A percentile compares a stretch with the other conserved stretches of the same genome.
Evolutionary conservation across 2,329 filamentous ascomycete species (phyloP).

Genomic region (Knufia fluminis): DNA sequence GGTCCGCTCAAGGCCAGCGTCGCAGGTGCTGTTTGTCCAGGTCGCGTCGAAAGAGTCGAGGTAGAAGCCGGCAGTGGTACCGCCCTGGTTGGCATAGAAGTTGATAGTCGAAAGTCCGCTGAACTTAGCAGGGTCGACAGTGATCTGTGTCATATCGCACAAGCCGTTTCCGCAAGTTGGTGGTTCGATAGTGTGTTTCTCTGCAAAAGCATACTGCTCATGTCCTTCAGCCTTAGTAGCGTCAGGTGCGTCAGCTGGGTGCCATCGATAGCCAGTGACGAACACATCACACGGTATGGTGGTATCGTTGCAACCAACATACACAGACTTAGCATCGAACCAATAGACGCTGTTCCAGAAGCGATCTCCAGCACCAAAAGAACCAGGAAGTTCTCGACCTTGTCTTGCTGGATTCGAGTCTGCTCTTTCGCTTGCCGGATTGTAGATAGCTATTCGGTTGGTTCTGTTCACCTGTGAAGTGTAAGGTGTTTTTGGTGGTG

Average conservation of each 20-base stretch:
- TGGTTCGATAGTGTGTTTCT: slow-evolving; percentile 32
- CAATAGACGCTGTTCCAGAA: slow-evolving; percentile 38
- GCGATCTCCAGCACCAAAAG: slow-evolving; percentile 40
- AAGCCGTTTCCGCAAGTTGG: slow-evolving; percentile 14
- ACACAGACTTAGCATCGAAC: slow-evolving; percentile 41
- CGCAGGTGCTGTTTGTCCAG: slow-evolving; percentile 44
- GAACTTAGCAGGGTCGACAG: slow-evolving; percentile 32
- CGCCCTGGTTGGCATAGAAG: slow-evolving; percentile 38
- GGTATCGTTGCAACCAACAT: slow-evolving; percentile 40
- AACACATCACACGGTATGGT: slow-evolving; percentile 30
- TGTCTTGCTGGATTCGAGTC: slow-evolving; percentile 20
- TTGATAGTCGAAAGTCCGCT: slow-evolving; percentile 38
- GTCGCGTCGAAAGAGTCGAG: slow-evolving; percentile 40
- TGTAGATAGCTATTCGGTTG: slow-evolving; percentile 33
- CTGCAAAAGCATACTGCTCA: slow-evolving; percentile 29
- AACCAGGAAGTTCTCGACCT: slow-evolving; percentile 34
- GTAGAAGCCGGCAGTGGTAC: slow-evolving; percentile 35
- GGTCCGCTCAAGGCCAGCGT: slow-evolving; percentile 29
- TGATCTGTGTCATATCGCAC: slow-evolving; percentile 37
- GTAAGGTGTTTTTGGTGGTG: slow-evolving; percentile 37
- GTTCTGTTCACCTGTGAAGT: slow-evolving; percentile 24
- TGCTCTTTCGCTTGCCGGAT: slow-evolving; percentile 28
- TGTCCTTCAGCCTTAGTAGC: slow-evolving; percentile 2
- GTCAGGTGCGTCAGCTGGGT: slow-evolving; percentile 23
- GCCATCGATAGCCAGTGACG: slow-evolving; percentile 39